Base-by-base conservation (phyloP, 1,284 basidiomycete species). In the Leccinum angustisporum region DNA sequence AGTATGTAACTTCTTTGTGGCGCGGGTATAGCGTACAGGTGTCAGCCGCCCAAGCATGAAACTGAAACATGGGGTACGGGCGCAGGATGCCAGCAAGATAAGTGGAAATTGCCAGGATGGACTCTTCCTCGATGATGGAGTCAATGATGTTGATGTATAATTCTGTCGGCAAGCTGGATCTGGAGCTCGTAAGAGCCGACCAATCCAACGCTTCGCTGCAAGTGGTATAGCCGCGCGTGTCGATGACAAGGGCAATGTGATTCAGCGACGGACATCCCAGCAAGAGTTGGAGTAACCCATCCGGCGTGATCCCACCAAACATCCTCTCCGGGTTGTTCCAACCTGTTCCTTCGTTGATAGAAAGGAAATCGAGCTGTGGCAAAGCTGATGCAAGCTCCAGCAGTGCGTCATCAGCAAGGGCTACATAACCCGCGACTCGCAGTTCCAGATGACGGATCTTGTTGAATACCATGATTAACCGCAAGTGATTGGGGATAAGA, bases 181-280 rank as follows among this genome's bases (percentile, higher is more conserved):
- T 51, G 14, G 50, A 27, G 21, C 25, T 25, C 25, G 25, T 25
- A 2, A 9, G 3, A 10, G 50, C 7, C 7, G 8, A 27, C 5
- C 4, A 4, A 51, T 25, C 21, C 14, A 27, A 51, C 14, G 21
- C 4, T 27, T 16, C 7, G 16, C 13, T 51, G 13, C 14, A 4
- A 25, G 25, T 5, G n/a, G 48, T 62, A 48, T 53, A 62, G 30
- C 54, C 54, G 0, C 34, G 31, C 2, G 57, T 56, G 27, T 62
- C 57, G 10, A 63, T 16, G 11, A 40, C 48, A 7, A 62, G 48
- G 8, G 33, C 18, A 13, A 62, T 14, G 1, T 4, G 3, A 9
- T 7, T 2, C 7, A 63, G 34, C 4, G 7, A 63, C 5, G 3
- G 59, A 57, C 51, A 40, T n/a, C 3, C n/a, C 34, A 31, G 46